These are phyloP conservation scores for Rhazya stricta DNA, from an alignment of 257 asterid species.

Conservation along the genomic window DNA sequence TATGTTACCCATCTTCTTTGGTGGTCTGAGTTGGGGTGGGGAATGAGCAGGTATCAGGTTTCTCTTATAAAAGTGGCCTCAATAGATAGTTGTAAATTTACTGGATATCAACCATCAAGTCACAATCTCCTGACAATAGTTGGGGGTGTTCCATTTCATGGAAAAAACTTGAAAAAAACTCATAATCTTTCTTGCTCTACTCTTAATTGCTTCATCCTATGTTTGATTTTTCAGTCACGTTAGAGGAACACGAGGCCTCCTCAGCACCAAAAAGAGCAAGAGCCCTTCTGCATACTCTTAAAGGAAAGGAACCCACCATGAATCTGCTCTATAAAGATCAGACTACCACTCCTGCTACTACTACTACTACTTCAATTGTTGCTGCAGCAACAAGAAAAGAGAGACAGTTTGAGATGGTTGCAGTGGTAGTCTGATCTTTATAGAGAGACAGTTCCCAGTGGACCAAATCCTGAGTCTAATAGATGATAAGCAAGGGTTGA, in stretches of 20 bases:
- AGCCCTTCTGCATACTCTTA: constrained; percentile 21
- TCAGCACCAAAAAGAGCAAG: constrained; percentile 26
- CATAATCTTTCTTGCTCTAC: constrained; percentile 23
- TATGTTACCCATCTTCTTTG: no score
- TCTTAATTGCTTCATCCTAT: constrained; percentile 20
- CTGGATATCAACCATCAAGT: no score
- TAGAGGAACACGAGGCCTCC: background rate
- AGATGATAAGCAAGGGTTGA: constrained; percentile 16
- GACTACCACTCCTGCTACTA: background rate
- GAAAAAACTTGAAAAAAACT: constrained; percentile 34
- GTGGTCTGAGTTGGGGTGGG: no score
- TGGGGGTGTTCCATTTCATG: constrained; percentile 72
- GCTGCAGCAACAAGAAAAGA: constrained; percentile 3
- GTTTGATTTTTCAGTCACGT: constrained; percentile 17
- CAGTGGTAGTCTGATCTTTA: no score
- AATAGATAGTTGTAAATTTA: no score
- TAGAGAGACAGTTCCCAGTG: constrained; percentile 91
- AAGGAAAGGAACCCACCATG: constrained; percentile 23
- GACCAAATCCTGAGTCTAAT: constrained; percentile 84
- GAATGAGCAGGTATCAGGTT: no score
- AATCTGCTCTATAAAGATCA: constrained; percentile 16
- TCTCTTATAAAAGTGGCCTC: no score
- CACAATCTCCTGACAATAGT: constrained; percentile 40
- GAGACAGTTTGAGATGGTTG: constrained; percentile 37
- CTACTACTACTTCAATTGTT: background rate